These are phyloP conservation scores for Alternaria triticimaculans DNA, from an alignment of 2,329 filamentous ascomycete genomes.

Conservation along the genomic window DNA sequence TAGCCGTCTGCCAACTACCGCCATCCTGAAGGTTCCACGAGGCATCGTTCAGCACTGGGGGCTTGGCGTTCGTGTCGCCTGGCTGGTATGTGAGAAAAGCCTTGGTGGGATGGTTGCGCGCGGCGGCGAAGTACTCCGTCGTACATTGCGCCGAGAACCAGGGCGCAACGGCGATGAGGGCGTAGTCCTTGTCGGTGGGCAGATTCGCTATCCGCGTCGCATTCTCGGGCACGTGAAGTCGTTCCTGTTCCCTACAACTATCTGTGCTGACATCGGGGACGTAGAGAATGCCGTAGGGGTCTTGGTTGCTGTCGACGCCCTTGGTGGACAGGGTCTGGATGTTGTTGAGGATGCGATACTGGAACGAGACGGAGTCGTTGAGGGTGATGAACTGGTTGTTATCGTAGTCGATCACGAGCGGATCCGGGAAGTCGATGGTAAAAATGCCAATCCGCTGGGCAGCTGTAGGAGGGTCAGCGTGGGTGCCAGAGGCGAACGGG, in stretches of 20 bases:
- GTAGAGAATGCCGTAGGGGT: slow-evolving; percentile 81
- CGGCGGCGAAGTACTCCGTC: slow-evolving; percentile 69
- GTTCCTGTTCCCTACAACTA: slow-evolving; percentile 68
- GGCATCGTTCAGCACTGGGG: slow-evolving; percentile 69
- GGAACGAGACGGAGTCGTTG: slow-evolving; percentile 43
- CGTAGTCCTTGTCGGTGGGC: slow-evolving; percentile 67
- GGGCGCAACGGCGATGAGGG: slow-evolving; percentile 81
- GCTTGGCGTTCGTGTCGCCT: slow-evolving; percentile 59
- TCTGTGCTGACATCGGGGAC: slow-evolving; percentile 73
- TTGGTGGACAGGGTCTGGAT: slow-evolving; percentile 79
- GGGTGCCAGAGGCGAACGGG: slow-evolving; percentile 1
- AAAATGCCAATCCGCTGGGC: slow-evolving; percentile 45
- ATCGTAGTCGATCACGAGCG: slow-evolving; percentile 31
- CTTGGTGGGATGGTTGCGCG: slow-evolving; percentile 65
- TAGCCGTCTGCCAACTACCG: slow-evolving; percentile 73
- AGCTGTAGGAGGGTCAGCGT: slow-evolving; percentile 27
- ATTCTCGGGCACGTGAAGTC: slow-evolving; percentile 73
- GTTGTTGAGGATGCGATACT: slow-evolving; percentile 56
- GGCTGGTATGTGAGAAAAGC: slow-evolving; percentile 65
- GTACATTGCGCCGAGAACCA: slow-evolving; percentile 82
- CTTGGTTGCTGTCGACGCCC: slow-evolving; percentile 65
- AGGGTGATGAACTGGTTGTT: slow-evolving; percentile 44
- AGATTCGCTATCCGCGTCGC: slow-evolving; percentile 76
- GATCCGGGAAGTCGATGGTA: slow-evolving; percentile 48
- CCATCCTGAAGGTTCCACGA: slow-evolving; percentile 75